Evolutionary conservation across 225 moss, liverwort and hornwort species (phyloP).

Genomic region (Ulota crispa): DNA sequence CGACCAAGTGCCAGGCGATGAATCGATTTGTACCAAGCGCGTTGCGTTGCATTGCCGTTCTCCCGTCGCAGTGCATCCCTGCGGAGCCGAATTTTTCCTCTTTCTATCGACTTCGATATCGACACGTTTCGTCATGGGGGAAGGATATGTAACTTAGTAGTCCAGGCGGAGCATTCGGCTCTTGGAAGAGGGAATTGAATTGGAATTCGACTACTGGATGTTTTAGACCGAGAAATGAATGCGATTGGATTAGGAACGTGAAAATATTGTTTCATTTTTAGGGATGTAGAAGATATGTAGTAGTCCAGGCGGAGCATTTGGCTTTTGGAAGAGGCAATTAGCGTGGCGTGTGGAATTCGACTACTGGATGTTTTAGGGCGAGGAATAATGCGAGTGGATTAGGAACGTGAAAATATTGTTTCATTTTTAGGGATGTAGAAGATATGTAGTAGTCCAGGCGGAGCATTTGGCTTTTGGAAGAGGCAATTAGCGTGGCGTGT

Average conservation of each 20-base stretch:
- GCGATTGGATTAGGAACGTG: background rate
- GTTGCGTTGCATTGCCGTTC: background rate
- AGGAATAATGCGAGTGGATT: slow-evolving; percentile 8
- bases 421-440: background rate
- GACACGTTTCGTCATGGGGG: background rate
- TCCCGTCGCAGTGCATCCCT: background rate
- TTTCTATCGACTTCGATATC: background rate
- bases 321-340: background rate
- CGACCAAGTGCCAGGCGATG: background rate
- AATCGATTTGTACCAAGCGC: background rate
- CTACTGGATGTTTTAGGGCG: background rate
- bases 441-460: background rate
- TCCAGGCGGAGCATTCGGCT: background rate
- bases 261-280: background rate
- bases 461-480: background rate
- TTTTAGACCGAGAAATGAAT: background rate
- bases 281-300: slow-evolving; percentile 12
- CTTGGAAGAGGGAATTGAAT: background rate
- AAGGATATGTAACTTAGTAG: background rate
- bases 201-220: background rate
- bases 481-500: background rate
- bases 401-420: background rate
- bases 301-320: background rate
- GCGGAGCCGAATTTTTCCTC: background rate
- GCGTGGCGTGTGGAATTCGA: background rate